Percentiles rank a stretch among this genome's conserved stretches.
Conservation (phyloP, 2,329 filamentous ascomycete genomes). For the Ophiosphaerella korrae region DNA sequence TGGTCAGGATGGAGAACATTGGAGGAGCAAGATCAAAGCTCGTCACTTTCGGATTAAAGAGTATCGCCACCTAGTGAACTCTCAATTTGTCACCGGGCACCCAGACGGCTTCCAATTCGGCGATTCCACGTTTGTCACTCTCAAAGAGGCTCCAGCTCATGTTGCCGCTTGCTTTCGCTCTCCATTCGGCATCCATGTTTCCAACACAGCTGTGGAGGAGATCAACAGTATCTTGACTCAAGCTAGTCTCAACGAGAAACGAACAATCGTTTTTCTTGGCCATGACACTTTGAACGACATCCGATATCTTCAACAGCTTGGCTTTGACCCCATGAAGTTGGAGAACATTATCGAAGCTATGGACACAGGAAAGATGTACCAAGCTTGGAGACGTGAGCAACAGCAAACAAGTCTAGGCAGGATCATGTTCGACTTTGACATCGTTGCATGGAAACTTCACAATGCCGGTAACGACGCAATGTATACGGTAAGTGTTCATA, state of each 20-base stretch:
- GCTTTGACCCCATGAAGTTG: constrained; percentile 63
- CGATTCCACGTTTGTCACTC: constrained; percentile 59
- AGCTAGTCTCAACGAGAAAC: constrained; percentile 41
- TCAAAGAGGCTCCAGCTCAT: constrained; percentile 51
- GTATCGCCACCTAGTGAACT: constrained; percentile 68
- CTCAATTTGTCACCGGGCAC: constrained; percentile 71
- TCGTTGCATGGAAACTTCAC: constrained; percentile 71
- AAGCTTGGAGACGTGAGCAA: constrained; percentile 61
- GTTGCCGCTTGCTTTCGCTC: constrained; percentile 62
- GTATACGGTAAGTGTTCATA: constrained; percentile 74
- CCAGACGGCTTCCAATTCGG: constrained; percentile 78
- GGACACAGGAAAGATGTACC: constrained; percentile 76
- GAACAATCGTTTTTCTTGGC: constrained; percentile 77
- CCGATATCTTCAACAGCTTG: constrained; percentile 67
- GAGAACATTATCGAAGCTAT: constrained; percentile 65
- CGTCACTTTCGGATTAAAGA: constrained; percentile 81
- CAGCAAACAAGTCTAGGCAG: constrained; percentile 62
- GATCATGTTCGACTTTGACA: constrained; percentile 68
- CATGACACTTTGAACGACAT: constrained; percentile 75
- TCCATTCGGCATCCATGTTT: constrained; percentile 54
- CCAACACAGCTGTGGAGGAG: constrained; percentile 4
- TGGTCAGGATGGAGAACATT: constrained; percentile 66
- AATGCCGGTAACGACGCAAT: constrained; percentile 87
- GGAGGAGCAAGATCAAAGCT: constrained; percentile 69
- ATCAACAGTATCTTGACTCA: constrained; percentile 1